Conservation (phyloP, 495 filamentous ascomycete genomes). For the Daldinia bambusicola region DNA sequence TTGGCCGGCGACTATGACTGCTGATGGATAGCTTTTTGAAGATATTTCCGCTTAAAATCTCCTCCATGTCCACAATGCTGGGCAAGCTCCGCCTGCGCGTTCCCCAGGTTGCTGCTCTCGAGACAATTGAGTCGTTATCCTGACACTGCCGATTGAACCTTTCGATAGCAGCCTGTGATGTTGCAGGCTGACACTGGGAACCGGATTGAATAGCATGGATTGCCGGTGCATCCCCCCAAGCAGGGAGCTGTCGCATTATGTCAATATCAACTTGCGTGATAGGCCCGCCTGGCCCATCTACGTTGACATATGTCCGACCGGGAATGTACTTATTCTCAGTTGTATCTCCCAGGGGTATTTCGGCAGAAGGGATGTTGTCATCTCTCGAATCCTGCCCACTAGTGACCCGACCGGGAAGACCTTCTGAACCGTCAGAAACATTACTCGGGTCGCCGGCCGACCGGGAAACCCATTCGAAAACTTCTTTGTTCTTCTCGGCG, state of each 20-base stretch:
- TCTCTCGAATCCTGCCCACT: constrained; percentile 38
- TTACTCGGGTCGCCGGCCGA: constrained; percentile 30
- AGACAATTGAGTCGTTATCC: constrained; percentile 65
- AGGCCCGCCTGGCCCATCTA: constrained; percentile 52
- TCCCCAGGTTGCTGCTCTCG: constrained; percentile 78
- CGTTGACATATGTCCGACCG: constrained; percentile 59
- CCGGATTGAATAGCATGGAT: constrained; percentile 54
- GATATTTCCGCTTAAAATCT: constrained; percentile 65
- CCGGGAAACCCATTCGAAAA: constrained; percentile 54
- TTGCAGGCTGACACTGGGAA: constrained; percentile 57
- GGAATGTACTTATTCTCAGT: constrained; percentile 56
- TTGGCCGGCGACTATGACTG: constrained; percentile 57
- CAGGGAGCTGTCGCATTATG: constrained; percentile 57
- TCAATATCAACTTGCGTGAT: constrained; percentile 56
- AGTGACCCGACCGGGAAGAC: constrained; percentile 24
- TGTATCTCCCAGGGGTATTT: constrained; percentile 50
- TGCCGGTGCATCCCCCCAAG: constrained; percentile 60
- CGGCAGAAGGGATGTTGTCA: constrained; percentile 52
- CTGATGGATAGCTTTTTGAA: constrained; percentile 71
- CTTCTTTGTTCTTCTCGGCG: constrained; percentile 54
- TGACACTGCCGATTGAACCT: constrained; percentile 57
- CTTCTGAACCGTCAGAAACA: constrained; percentile 8
- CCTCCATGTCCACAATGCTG: constrained; percentile 67
- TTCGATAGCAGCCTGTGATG: constrained; percentile 63
- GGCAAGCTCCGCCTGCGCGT: constrained; percentile 70